Evolutionary conservation across 257 asterid species (phyloP).

Genomic region (Gentiana straminea): DNA sequence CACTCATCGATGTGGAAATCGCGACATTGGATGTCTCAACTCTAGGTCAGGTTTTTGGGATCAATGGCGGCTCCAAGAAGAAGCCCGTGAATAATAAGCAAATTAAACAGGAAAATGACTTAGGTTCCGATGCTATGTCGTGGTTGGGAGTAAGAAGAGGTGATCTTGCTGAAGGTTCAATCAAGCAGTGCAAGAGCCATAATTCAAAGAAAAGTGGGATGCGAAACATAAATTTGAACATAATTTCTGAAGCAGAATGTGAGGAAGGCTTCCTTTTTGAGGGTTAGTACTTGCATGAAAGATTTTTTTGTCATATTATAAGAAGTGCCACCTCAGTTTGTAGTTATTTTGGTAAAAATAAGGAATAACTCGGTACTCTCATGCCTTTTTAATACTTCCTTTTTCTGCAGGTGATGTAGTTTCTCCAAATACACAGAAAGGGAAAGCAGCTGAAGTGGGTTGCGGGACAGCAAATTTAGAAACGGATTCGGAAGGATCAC

Average conservation of each 20-base stretch:
- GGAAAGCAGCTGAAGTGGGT: constrained; percentile 14
- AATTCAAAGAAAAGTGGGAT: constrained; percentile 33
- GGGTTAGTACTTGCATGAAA: background rate
- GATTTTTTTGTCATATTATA: too few species aligned
- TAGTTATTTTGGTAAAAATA: too few species aligned
- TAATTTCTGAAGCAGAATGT: constrained; percentile 31
- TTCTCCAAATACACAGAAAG: constrained; percentile 19
- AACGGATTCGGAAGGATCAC: constrained; percentile 16
- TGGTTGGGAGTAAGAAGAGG: constrained; percentile 15
- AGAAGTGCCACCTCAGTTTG: too few species aligned
- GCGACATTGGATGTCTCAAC: constrained; percentile 14
- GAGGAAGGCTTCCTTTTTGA: constrained; percentile 5
- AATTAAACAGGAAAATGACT: constrained; percentile 16
- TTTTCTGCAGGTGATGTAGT: constrained; percentile 18
- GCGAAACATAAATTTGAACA: constrained; percentile 14
- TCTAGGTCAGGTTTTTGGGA: constrained; percentile 11
- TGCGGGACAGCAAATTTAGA: constrained; percentile 9
- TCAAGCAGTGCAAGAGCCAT: constrained; percentile 21
- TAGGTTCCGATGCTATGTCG: constrained; percentile 11
- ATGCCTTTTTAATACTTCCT: background rate
- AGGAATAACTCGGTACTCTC: too few species aligned
- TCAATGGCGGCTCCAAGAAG: constrained; percentile 15
- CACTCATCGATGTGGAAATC: constrained; percentile 19
- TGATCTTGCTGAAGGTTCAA: constrained; percentile 20
- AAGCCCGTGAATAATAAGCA: constrained; percentile 8